Percentiles rank a stretch among this genome's conserved stretches.
Conservation (phyloP, 768 basidiomycete genomes). For the Tylopilus sp. region DNA sequence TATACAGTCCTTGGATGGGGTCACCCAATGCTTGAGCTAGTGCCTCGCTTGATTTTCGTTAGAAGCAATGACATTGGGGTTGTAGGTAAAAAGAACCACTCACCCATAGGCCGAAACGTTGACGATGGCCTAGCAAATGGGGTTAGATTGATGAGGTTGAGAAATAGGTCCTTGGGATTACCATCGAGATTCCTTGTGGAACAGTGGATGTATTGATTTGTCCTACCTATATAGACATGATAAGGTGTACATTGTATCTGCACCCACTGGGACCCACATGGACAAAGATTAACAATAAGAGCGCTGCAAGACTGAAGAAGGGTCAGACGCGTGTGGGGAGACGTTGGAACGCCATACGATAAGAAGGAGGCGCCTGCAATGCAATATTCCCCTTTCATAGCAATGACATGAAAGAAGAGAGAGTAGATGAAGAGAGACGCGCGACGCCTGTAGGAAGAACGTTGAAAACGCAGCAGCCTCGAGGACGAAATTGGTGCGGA, state of each 20-base stretch:
- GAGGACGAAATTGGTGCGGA: slow-evolving; percentile 4
- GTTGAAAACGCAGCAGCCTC: slow-evolving; percentile 23
- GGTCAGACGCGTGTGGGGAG: slow-evolving; percentile 13
- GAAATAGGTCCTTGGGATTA: slow-evolving; percentile 30
- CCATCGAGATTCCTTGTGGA: slow-evolving; percentile 72
- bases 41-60: slow-evolving; percentile 39
- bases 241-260: slow-evolving; percentile 22
- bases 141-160: slow-evolving; percentile 14
- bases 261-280: slow-evolving; percentile 51
- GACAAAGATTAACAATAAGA: slow-evolving; percentile 70
- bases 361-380: slow-evolving; percentile 68
- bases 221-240: slow-evolving; percentile 51
- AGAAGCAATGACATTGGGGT: background rate
- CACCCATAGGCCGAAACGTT: slow-evolving; percentile 73
- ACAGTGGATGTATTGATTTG: slow-evolving; percentile 78
- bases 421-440: slow-evolving; percentile 17
- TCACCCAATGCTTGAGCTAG: slow-evolving; percentile 50
- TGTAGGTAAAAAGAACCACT: slow-evolving; percentile 17
- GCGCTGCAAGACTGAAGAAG: slow-evolving; percentile 29
- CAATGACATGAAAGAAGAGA: slow-evolving; percentile 19
- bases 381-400: slow-evolving; percentile 75
- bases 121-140: slow-evolving; percentile 51
- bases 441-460: slow-evolving; percentile 6
- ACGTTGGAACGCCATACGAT: slow-evolving; percentile 47
- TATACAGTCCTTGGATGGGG: slow-evolving; percentile 61